A percentile compares a stretch with the other conserved stretches of the same genome.
Conservation (phyloP, 164 flowering plant genomes). For the Tetracentron sinense region DNA sequence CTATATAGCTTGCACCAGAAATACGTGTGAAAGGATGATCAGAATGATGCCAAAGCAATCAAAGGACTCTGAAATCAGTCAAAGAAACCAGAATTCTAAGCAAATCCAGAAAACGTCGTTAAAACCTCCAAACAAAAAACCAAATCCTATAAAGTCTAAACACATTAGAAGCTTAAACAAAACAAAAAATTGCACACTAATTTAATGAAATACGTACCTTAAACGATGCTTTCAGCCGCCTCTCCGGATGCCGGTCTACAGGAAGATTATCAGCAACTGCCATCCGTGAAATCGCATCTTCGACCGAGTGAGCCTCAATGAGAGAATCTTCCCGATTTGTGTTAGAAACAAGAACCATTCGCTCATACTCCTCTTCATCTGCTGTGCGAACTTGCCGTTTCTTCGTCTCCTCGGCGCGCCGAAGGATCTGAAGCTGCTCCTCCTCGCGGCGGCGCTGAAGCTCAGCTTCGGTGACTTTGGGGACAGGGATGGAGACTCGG, state of each 20-base stretch:
- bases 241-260: conserved; percentile 81
- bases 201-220: conserved; percentile 49
- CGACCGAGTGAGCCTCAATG: conserved; percentile 83
- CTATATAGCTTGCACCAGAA: too few species aligned
- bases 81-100: too few species aligned
- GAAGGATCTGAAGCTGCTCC: conserved; percentile 50
- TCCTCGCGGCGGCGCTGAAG: conserved; percentile 55
- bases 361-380: conserved; percentile 92
- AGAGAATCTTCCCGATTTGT: conserved; percentile 77
- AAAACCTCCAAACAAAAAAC: too few species aligned
- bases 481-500: conserved; percentile 75
- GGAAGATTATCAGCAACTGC: conserved; percentile 59
- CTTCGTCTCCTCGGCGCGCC: conserved; percentile 66
- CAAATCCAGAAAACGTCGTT: too few species aligned
- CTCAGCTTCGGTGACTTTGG: conserved; percentile 93
- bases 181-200: background rate
- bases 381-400: conserved; percentile 55
- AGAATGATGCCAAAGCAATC: too few species aligned
- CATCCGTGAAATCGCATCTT: conserved; percentile 80
- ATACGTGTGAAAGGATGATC: too few species aligned
- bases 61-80: too few species aligned
- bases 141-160: too few species aligned
- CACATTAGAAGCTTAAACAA: too few species aligned
- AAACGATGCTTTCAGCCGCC: conserved; percentile 82
- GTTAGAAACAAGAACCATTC: conserved; percentile 67